phyloP scores from a whole-genome alignment of 805 yeast species.

The Limtongozyma cylindracea region DNA sequence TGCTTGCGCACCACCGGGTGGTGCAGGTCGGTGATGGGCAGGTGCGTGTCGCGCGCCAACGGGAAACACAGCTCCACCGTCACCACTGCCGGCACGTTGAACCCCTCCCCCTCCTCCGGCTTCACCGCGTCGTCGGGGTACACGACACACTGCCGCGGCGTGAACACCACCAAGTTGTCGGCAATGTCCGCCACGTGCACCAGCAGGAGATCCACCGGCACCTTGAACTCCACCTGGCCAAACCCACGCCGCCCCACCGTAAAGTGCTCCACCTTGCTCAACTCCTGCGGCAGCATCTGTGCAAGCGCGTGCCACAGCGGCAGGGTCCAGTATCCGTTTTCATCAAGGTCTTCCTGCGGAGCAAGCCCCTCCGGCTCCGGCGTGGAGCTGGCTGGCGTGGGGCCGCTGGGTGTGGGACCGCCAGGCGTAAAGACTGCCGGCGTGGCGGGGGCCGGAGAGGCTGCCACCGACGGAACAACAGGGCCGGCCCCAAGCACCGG shows the following conservation, averaged over 20 bases:
- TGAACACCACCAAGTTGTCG: slow-evolving; percentile 41
- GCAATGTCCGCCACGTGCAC: slow-evolving; percentile 35
- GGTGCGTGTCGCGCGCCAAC: slow-evolving; percentile 37
- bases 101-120: slow-evolving; percentile 44
- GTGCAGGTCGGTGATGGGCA: slow-evolving; percentile 53
- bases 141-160: slow-evolving; percentile 30
- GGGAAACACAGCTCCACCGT: slow-evolving; percentile 70
- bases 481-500: too few relatives aligned
- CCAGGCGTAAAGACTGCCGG: too few relatives aligned
- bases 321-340: slow-evolving; percentile 68
- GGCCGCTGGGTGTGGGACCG: too few relatives aligned
- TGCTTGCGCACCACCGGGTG: slow-evolving; percentile 51
- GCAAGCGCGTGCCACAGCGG: slow-evolving; percentile 49
- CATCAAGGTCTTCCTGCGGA: slow-evolving; percentile 18
- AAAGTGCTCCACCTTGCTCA: slow-evolving; percentile 36
- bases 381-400: too few relatives aligned
- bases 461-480: too few relatives aligned
- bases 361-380: too few relatives aligned
- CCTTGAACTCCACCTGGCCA: slow-evolving; percentile 55
- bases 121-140: slow-evolving; percentile 45
- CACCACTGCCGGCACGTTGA: slow-evolving; percentile 52
- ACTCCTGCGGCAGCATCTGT: slow-evolving; percentile 30
- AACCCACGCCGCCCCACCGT: slow-evolving; percentile 55
- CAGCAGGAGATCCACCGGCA: slow-evolving; percentile 65
- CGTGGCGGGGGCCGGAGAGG: too few relatives aligned